Evolutionary conservation across 805 yeast genomes (phyloP), one percentile per base, ranked within the genome.

Genomic region (Spathaspora passalidarum): DNA sequence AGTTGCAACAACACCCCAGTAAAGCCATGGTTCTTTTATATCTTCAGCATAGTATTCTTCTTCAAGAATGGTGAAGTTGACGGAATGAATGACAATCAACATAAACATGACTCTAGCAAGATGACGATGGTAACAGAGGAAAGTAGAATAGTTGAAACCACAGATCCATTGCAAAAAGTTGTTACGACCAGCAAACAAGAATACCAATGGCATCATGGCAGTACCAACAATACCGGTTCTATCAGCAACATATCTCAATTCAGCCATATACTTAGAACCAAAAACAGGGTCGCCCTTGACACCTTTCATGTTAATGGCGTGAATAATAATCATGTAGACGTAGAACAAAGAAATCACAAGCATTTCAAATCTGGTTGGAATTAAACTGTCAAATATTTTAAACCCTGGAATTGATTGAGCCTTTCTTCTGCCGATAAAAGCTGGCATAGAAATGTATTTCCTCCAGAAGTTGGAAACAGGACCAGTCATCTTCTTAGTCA

Each of bases 121-220:
- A 76, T 78, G 75, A 53, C 72, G 72, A 52, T 76, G 81, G 50
- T 62, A 72, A n/a, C 65, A 50, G 29, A 73, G 64, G 54, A 71
- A 75, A 2, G 72, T 62, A 22, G 69, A 61, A 55, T 61, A 75
- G 38, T 65, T 67, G 84, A 85, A 79, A 21, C 84, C 77, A 1
- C 88, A 79, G n/a, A 78, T 17, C 78, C 79, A 78, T 49, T 76
- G 81, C 47, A 82, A 59, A 42, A 83, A 59, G 55, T 82, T 83
- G 61, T 83, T 83, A 53, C 87, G 65, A 35, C 85, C 80, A 2
- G 86, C 81, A 56, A 82, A 80, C 40, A 81, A 60, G 26, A 80
- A 65, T 40, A 80, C 51, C 40, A 80, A 59, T 2, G 88, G 88
- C 63, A 64, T 74, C 61, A 56, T 52, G 13, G 72, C 68, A 3